Conservation (phyloP, 2,329 filamentous ascomycete species). For the Elsinoe australis region DNA sequence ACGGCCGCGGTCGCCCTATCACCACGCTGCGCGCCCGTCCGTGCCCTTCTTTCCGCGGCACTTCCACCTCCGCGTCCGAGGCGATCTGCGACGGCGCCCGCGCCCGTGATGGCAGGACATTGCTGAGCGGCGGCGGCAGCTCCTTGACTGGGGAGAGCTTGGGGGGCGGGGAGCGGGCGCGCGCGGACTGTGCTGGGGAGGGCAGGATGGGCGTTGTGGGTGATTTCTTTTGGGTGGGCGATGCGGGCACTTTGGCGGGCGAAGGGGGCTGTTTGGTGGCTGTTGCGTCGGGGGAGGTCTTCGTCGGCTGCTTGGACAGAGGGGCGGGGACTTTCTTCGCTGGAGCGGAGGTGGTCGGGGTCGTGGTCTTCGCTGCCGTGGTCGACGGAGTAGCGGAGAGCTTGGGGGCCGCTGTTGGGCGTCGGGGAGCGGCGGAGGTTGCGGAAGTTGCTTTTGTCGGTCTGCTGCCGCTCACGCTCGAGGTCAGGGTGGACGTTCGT, state of each 20-base stretch:
- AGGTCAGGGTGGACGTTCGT: not conserved
- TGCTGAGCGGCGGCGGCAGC: not conserved
- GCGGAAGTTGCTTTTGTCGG: not conserved
- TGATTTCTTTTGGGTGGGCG: not conserved
- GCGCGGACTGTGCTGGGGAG: not conserved
- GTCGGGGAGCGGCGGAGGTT: slow-evolving; percentile 9
- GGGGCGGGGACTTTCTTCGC: slow-evolving; percentile 7
- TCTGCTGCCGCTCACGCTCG: not conserved
- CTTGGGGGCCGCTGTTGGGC: not conserved
- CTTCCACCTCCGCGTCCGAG: slow-evolving; percentile 19
- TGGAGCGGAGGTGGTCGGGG: not conserved
- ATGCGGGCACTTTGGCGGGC: not conserved
- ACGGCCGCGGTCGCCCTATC: slow-evolving; percentile 13
- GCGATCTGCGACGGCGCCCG: slow-evolving; percentile 9
- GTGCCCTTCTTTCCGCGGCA: slow-evolving; percentile 17
- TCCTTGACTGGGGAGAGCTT: slow-evolving; percentile 11
- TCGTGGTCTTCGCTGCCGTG: not conserved
- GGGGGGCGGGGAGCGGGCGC: slow-evolving; percentile 1
- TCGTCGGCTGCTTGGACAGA: not conserved
- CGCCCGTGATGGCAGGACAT: not conserved
- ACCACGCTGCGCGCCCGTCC: slow-evolving; percentile 17
- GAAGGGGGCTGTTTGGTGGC: not conserved
- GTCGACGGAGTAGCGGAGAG: not conserved
- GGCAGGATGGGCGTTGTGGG: not conserved
- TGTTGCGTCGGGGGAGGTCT: not conserved